These are phyloP conservation scores for Alternaria ventricosa DNA, from an alignment of 2,329 filamentous ascomycete species.

Conservation along the genomic window DNA sequence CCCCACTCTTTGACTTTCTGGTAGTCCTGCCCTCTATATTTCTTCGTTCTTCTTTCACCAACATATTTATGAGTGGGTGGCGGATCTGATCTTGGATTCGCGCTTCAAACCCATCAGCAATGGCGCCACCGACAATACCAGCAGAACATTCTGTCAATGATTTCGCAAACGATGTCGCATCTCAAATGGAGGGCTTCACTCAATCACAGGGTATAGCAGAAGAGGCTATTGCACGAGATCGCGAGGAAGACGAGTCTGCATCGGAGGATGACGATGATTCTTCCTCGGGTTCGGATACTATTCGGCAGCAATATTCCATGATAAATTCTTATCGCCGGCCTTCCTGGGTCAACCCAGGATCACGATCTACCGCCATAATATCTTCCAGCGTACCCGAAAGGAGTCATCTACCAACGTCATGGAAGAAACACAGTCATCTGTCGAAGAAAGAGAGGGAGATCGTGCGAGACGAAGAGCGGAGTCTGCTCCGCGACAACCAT, in stretches of 20 bases:
- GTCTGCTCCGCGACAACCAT: conserved; percentile 65
- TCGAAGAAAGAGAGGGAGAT: conserved; percentile 61
- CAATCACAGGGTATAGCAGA: conserved; percentile 45
- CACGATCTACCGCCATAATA: conserved; percentile 73
- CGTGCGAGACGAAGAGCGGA: conserved; percentile 63
- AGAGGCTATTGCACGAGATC: conserved; percentile 47
- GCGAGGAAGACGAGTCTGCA: conserved; percentile 56
- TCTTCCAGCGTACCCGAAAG: conserved; percentile 59
- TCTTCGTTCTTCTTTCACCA: neutral
- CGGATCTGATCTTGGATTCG: neutral
- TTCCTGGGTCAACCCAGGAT: conserved; percentile 75
- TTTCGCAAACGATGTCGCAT: conserved; percentile 30
- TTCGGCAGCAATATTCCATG: conserved; percentile 58
- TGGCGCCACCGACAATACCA: conserved; percentile 24
- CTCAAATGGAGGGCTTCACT: conserved; percentile 41
- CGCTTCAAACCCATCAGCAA: conserved; percentile 4
- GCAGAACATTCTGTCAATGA: conserved; percentile 19
- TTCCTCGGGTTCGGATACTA: conserved; percentile 53
- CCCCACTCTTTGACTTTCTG: conserved; percentile 14
- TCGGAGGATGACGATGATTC: conserved; percentile 63
- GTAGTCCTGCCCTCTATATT: neutral
- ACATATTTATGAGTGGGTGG: neutral
- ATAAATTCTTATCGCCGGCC: conserved; percentile 76
- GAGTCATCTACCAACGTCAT: conserved; percentile 22
- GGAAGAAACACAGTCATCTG: conserved; percentile 51